Evolutionary conservation across 1,139 yeast genomes (phyloP), one percentile per base, ranked within the genome.

Genomic region (Lodderomyces jiufengensis): DNA sequence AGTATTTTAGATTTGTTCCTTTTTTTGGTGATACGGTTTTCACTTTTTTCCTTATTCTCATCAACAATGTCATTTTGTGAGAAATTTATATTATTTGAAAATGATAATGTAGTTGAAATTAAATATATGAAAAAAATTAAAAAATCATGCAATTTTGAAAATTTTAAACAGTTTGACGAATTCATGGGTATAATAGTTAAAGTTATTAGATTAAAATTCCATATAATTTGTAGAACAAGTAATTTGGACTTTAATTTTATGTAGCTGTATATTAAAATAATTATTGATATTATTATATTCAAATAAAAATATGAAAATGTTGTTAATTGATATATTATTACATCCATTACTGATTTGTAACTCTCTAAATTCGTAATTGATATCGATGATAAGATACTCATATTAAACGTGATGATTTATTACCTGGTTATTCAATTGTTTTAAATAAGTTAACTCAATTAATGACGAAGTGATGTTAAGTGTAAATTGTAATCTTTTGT

Each of bases 201-300:
- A 3, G 25, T 16, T 7, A 37, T 29, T n/a, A 43, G 24, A 15
- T 34, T 9, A 8, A 39, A 10, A 14, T 39, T 39, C 46, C 46
- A 43, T 33, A 33, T 7, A 11, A 36, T 24, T 24, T 39, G 33
- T 31, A 33, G 28, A 9, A 33, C 31, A 9, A 20, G 26, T 16
- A 37, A 32, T 24, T 11, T 29, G 22, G 14, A 28, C 10, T 28
- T 28, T 28, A 28, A 12, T 23, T 27, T 32, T n/a, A 13, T 10
- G 5, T 29, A 11, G 24, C 36, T 26, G 15, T 14, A 29, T 26
- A 37, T 15, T 11, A 39, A 26, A 11, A 31, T 23, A 13, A 36
- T 15, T 7, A 27, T 15, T 11, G 46, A 39, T 9, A 33, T 29
- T 11, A 34, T 10, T 11, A 31, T 29, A 26, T 36, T 41, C 21